Evolutionary conservation across 345 rosid genomes (phyloP).

Genomic region (Mercurialis annua): DNA sequence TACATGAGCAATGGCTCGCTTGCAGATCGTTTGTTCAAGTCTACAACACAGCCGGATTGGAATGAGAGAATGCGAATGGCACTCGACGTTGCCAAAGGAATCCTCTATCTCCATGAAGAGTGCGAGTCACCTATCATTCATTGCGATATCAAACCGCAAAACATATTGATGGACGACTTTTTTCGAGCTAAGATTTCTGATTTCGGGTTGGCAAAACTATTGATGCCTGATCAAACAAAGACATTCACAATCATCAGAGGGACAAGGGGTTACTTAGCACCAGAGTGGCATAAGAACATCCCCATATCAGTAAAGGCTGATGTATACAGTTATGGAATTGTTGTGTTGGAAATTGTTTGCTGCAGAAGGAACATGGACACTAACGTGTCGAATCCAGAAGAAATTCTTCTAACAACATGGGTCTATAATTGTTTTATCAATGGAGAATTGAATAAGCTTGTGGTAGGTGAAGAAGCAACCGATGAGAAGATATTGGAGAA

Average conservation of each 20-base stretch:
- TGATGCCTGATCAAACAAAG: slow-evolving; percentile 5
- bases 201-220: slow-evolving; percentile 22
- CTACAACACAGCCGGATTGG: slow-evolving; percentile 15
- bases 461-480: slow-evolving; percentile 1
- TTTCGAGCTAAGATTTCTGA: slow-evolving; percentile 12
- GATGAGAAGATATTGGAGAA: neutral
- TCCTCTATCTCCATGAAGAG: slow-evolving; percentile 19
- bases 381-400: neutral
- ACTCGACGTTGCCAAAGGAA: too few species aligned
- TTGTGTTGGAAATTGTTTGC: slow-evolving; percentile 14
- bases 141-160: slow-evolving; percentile 20
- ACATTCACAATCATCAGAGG: slow-evolving; percentile 12
- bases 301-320: slow-evolving; percentile 8
- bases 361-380: slow-evolving; percentile 4
- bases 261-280: slow-evolving; percentile 21
- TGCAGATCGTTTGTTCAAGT: slow-evolving; percentile 23
- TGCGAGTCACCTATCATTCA: slow-evolving; percentile 11
- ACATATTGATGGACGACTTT: slow-evolving; percentile 19
- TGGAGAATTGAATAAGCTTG: neutral
- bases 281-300: slow-evolving; percentile 15
- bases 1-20: slow-evolving; percentile 27
- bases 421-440: slow-evolving; percentile 13
- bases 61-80: slow-evolving; percentile 19
- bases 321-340: slow-evolving; percentile 17
- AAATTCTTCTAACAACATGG: slow-evolving; percentile 8